phyloP scores from a whole-genome alignment of 192 early-diverging fungal species.

The Haplosporangium gracile region DNA sequence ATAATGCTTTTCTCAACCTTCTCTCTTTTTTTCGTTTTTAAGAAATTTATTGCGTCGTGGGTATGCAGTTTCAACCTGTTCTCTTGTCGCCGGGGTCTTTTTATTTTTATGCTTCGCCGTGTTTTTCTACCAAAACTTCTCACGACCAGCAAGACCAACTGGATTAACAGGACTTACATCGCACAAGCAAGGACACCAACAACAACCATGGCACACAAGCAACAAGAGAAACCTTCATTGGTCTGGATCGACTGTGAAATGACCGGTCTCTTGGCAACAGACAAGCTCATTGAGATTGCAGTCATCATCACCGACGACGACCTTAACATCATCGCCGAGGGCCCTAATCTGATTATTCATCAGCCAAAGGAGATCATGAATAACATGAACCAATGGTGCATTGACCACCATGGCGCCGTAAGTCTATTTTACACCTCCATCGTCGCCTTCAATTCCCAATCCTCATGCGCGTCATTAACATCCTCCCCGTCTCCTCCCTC shows the following conservation, averaged over 20 bases:
- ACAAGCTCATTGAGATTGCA: constrained; percentile 92
- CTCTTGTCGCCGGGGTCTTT: too few relatives aligned
- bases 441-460: not conserved
- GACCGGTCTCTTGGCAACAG: constrained; percentile 80
- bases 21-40: too few relatives aligned
- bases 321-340: constrained; percentile 85
- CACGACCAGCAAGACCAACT: too few relatives aligned
- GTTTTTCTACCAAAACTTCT: too few relatives aligned
- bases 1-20: too few relatives aligned
- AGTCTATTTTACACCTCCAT: constrained; percentile 11
- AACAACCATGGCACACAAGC: not conserved
- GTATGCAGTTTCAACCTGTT: too few relatives aligned
- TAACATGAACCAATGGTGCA: constrained; percentile 94
- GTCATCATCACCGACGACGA: constrained; percentile 89
- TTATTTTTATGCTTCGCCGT: too few relatives aligned
- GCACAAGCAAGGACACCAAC: not conserved
- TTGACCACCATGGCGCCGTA: constrained; percentile 84
- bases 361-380: constrained; percentile 84
- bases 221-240: constrained; percentile 62
- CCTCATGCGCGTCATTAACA: not conserved
- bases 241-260: constrained; percentile 93
- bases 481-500: not conserved
- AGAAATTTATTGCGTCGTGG: too few relatives aligned
- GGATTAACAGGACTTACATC: too few relatives aligned
- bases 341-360: constrained; percentile 79